Evolutionary conservation across 495 filamentous ascomycete species (phyloP).

Genomic region (Stereocaulon alpinum): DNA sequence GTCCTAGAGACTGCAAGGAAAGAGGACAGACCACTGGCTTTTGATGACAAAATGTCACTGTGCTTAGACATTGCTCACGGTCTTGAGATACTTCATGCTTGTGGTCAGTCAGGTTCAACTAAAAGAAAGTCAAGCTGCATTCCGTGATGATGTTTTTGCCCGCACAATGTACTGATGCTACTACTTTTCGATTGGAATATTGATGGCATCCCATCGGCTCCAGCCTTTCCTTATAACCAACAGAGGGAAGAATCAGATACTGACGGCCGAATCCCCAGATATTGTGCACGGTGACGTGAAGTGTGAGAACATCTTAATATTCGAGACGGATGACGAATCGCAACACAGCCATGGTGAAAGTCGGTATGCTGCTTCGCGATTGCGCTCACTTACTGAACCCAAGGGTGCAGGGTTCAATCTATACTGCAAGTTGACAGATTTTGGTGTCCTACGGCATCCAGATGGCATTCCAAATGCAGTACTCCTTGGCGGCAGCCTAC

Average conservation of each 20-base stretch:
- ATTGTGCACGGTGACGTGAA: conserved; percentile 27
- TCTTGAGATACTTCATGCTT: conserved; percentile 26
- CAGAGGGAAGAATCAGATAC: neutral
- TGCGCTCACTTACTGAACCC: neutral
- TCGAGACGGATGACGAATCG: conserved; percentile 15
- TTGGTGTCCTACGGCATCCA: conserved; percentile 20
- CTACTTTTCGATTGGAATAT: neutral
- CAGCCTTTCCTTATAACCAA: neutral
- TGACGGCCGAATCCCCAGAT: conserved; percentile 10
- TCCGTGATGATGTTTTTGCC: no score
- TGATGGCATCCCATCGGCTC: neutral
- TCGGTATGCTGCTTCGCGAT: neutral
- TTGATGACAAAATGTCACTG: conserved; percentile 22
- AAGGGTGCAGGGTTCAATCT: conserved; percentile 12
- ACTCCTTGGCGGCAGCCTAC: conserved; percentile 22
- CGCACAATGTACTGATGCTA: no score
- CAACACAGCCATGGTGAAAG: neutral
- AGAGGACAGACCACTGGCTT: conserved; percentile 22
- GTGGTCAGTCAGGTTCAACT: conserved; percentile 15
- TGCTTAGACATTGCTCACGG: conserved; percentile 26
- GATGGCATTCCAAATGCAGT: conserved; percentile 11
- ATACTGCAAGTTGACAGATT: conserved; percentile 24
- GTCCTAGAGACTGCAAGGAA: conserved; percentile 23
- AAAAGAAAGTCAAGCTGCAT: neutral
- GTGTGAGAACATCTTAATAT: conserved; percentile 25